Base-by-base conservation (phyloP, 75 land plant genomes). In the Pinus tabuliformis region DNA sequence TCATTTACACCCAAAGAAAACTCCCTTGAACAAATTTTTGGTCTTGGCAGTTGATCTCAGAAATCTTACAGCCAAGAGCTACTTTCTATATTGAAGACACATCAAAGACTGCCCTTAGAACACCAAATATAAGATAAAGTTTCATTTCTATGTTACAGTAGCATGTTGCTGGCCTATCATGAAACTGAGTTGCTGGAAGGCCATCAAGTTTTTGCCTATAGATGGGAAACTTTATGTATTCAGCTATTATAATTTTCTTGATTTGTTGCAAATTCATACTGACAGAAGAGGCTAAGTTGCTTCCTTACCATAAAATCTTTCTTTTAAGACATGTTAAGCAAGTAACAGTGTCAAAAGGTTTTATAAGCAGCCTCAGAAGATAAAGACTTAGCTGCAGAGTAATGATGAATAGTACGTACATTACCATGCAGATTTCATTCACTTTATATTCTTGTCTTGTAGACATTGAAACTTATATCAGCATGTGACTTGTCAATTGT, bases 101-200 rank as follows among this genome's bases (percentile, higher is more conserved):
- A 9, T 2, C 54, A 49, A 49, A 9, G 54, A 9, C 54, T 8
- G 54, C 12, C 54, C 54, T 49, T 49, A 11, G 11, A 49, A 8
- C 54, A 49, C 2, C 54, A 49, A 49, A 49, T 49, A 9, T 62
- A 68, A 37, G 17, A 68, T 68, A 18, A 37, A 37, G 3, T 68
- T 68, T 68, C 18, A 33, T 22, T 68, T 22, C 24, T 37, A 30
- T 5, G 71, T n/a, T 68, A 33, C 30, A 68, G 42, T n/a, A 37
- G 64, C 64, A 21, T 75, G 76, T 56, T 57, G 76, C n/a, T 18
- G 76, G 20, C 9, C 71, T 16, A 30, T 20, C 71, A 68, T 20
- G 42, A 33, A 33, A 68, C 71, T 68, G 26, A 68, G 36, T 16
- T 17, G 17, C 21, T 33, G 17, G 71, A 18, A 68, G 17, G 17